These are phyloP conservation scores for Scutellaria minor DNA, from an alignment of 257 asterid genomes.

Conservation along the genomic window DNA sequence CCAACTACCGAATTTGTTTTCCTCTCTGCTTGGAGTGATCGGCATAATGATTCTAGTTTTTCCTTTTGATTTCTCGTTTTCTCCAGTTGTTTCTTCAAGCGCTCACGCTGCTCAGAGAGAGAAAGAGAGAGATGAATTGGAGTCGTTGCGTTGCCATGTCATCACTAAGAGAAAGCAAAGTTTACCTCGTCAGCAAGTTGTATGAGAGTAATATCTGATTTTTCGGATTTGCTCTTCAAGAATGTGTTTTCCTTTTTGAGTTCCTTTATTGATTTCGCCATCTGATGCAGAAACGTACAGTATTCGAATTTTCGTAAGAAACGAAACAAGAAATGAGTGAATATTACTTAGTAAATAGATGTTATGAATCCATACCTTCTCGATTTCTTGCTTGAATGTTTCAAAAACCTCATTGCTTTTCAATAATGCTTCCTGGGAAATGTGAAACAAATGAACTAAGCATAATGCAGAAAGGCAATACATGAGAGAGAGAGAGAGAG, in stretches of 20 bases:
- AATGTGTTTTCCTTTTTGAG: slow-evolving; percentile 85
- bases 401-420: slow-evolving; percentile 98
- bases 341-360: slow-evolving; percentile 1
- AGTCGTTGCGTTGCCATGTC: neutral
- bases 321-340: slow-evolving; percentile 2
- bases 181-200: slow-evolving; percentile 93
- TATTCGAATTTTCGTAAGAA: neutral
- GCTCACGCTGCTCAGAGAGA: slow-evolving; percentile 67
- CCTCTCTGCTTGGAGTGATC: slow-evolving; percentile 95
- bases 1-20: slow-evolving; percentile 54
- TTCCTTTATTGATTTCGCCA: slow-evolving; percentile 90
- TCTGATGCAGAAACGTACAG: slow-evolving; percentile 49
- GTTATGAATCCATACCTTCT: slow-evolving; percentile 62
- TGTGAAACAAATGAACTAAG: neutral
- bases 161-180: neutral
- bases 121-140: neutral
- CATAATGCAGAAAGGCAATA: neutral
- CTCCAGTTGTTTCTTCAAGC: slow-evolving; percentile 90
- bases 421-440: slow-evolving; percentile 85
- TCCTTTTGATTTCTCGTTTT: slow-evolving; percentile 83
- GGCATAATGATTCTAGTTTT: slow-evolving; percentile 87
- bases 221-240: slow-evolving; percentile 82
- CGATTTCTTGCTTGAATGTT: slow-evolving; percentile 94
- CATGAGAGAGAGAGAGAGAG: neutral
- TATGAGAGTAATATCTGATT: slow-evolving; percentile 81